Conservation (phyloP, 2,329 filamentous ascomycete species). For the Aspergillus novofumigatus region DNA sequence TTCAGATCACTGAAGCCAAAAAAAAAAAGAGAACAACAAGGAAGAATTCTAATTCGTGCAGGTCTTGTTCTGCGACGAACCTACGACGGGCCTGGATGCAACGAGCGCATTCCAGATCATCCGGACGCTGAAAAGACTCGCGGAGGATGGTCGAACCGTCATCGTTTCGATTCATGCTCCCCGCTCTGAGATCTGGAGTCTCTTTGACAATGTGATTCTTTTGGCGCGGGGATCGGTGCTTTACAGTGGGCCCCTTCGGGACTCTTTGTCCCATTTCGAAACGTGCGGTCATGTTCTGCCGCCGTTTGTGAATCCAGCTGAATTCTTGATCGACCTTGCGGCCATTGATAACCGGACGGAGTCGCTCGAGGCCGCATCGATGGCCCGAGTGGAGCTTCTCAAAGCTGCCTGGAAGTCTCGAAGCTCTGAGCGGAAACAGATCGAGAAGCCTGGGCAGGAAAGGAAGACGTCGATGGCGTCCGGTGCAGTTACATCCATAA, state of each 20-base stretch:
- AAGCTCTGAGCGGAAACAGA: not conserved
- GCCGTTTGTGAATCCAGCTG: slow-evolving; percentile 71
- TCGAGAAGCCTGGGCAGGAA: not conserved
- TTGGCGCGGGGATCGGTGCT: slow-evolving; percentile 64
- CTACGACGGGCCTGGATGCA: slow-evolving; percentile 69
- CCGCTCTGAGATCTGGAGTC: slow-evolving; percentile 72
- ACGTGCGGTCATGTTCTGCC: slow-evolving; percentile 59
- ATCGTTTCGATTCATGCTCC: slow-evolving; percentile 75
- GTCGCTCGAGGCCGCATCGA: slow-evolving; percentile 60
- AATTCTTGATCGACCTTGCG: slow-evolving; percentile 70
- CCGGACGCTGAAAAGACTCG: slow-evolving; percentile 64
- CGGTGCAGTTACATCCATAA: slow-evolving; percentile 4
- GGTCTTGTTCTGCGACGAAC: slow-evolving; percentile 68
- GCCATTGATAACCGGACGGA: slow-evolving; percentile 68
- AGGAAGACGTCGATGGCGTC: not conserved
- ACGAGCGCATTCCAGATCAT: slow-evolving; percentile 73
- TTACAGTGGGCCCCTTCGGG: slow-evolving; percentile 58
- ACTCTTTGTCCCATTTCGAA: slow-evolving; percentile 63
- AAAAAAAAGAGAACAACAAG: too few species aligned
- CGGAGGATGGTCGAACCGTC: slow-evolving; percentile 64
- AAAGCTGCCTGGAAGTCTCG: slow-evolving; percentile 54
- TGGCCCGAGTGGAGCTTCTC: slow-evolving; percentile 57
- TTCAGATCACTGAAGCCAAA: too few species aligned
- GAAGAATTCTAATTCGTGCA: too few species aligned
- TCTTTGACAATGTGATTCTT: slow-evolving; percentile 69